These are phyloP conservation scores for Naegleria fowleri DNA, from an alignment of 208 protist genomes.

Conservation along the genomic window DNA sequence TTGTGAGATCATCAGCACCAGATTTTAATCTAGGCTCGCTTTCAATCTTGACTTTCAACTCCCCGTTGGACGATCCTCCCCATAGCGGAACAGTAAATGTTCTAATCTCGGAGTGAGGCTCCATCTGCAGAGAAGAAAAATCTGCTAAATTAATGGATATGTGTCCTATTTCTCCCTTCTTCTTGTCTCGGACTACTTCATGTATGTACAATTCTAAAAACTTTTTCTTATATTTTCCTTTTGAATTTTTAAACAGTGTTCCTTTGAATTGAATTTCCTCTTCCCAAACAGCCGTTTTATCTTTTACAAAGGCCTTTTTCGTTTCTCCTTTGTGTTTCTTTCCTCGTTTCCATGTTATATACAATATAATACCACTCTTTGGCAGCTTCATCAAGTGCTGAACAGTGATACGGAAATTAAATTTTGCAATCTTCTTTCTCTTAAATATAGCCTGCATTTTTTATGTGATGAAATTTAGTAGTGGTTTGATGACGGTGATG, in stretches of 20 bases:
- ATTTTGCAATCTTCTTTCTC: background rate
- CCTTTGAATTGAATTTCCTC: constrained; percentile 20
- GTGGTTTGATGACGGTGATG: too few relatives aligned
- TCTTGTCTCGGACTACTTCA: background rate
- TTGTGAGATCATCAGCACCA: background rate
- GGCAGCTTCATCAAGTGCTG: constrained; percentile 18
- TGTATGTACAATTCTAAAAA: background rate
- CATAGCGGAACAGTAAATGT: background rate
- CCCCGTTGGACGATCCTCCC: background rate
- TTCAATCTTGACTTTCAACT: constrained; percentile 8
- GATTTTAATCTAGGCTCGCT: background rate
- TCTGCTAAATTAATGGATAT: constrained; percentile 4
- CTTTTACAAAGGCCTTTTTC: constrained; percentile 25
- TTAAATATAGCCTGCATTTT: background rate
- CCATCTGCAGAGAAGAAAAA: background rate
- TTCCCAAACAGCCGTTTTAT: constrained; percentile 19
- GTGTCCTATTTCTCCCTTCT: background rate
- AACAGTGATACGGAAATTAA: background rate
- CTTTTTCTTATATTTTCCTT: constrained; percentile 26
- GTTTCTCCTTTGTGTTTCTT: constrained; percentile 25
- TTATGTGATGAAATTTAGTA: too few relatives aligned
- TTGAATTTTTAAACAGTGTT: constrained; percentile 1
- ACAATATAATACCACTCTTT: constrained; percentile 24
- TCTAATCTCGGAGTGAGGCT: background rate
- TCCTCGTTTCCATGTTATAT: constrained; percentile 22